Conservation (phyloP, 2,329 filamentous ascomycete genomes). For the Penicillium vulpinum region DNA sequence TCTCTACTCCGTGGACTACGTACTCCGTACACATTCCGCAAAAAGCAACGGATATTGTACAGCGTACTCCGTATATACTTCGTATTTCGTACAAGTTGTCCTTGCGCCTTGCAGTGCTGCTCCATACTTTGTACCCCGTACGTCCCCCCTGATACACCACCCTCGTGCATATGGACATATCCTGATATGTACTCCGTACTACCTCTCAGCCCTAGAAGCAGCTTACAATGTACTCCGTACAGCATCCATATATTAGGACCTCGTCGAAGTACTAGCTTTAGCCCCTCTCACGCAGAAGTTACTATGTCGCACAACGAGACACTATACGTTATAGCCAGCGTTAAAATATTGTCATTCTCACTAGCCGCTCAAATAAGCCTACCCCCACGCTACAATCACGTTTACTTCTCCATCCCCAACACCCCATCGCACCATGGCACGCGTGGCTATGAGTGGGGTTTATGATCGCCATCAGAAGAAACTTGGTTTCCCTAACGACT, state of each 20-base stretch:
- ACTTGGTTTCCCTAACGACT: neutral
- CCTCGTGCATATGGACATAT: slow-evolving; percentile 4
- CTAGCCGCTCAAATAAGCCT: neutral
- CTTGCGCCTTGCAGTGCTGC: neutral
- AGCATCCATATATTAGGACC: neutral
- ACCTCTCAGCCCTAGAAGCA: slow-evolving; percentile 5
- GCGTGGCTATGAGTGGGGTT: neutral
- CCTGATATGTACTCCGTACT: neutral
- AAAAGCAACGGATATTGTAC: neutral
- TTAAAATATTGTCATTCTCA: neutral
- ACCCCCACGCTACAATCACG: neutral
- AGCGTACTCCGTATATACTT: too few species aligned
- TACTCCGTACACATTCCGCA: neutral
- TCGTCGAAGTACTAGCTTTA: neutral
- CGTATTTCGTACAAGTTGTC: neutral
- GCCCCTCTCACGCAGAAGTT: neutral
- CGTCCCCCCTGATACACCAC: too few species aligned
- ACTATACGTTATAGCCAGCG: too few species aligned
- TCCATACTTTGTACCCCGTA: too few species aligned
- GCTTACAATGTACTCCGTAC: neutral
- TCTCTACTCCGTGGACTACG: too few species aligned
- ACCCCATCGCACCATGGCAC: neutral
- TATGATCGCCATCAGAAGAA: neutral
- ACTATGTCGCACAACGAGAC: neutral
- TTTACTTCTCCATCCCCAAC: neutral